These are phyloP conservation scores for Fusarium luffae DNA, from an alignment of 2,329 filamentous ascomycete species.

Conservation along the genomic window DNA sequence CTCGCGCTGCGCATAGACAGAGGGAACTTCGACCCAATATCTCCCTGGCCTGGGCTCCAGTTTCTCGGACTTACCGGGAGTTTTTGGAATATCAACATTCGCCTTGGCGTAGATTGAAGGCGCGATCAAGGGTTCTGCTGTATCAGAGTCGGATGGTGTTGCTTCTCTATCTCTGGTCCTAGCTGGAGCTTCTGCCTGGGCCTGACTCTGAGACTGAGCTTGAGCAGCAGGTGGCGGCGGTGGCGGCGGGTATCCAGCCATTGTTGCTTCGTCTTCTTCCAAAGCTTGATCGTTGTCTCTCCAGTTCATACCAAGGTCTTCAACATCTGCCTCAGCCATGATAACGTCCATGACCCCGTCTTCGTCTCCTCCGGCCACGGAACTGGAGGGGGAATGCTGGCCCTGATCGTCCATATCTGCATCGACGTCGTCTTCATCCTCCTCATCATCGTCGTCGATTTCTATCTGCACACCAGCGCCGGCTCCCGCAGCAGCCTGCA, in stretches of 20 bases:
- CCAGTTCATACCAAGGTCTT: constrained; percentile 63
- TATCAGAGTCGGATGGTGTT: constrained; percentile 79
- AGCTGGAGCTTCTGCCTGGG: constrained; percentile 55
- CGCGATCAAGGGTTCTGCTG: constrained; percentile 71
- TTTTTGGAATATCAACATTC: constrained; percentile 82
- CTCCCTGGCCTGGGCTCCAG: constrained; percentile 72
- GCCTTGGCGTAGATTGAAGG: constrained; percentile 71
- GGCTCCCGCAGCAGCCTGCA: constrained; percentile 50
- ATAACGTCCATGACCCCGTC: constrained; percentile 68
- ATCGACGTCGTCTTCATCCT: constrained; percentile 54
- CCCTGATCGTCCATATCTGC: constrained; percentile 57
- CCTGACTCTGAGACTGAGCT: constrained; percentile 59
- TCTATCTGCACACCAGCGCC: constrained; percentile 46
- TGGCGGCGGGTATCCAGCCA: constrained; percentile 74
- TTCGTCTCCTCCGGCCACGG: constrained; percentile 54
- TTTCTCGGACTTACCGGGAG: constrained; percentile 69
- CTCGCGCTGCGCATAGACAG: constrained; percentile 71
- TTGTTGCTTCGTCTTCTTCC: constrained; percentile 80
- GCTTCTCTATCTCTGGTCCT: constrained; percentile 66
- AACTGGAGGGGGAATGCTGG: constrained; percentile 50
- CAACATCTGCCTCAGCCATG: constrained; percentile 64
- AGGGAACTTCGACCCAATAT: constrained; percentile 89
- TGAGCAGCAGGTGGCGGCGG: constrained; percentile 70
- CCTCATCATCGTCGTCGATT: constrained; percentile 47
- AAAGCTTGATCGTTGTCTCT: constrained; percentile 71